These are phyloP conservation scores for Fomitopsis pulvina DNA, from an alignment of 768 basidiomycete genomes.

Conservation along the genomic window DNA sequence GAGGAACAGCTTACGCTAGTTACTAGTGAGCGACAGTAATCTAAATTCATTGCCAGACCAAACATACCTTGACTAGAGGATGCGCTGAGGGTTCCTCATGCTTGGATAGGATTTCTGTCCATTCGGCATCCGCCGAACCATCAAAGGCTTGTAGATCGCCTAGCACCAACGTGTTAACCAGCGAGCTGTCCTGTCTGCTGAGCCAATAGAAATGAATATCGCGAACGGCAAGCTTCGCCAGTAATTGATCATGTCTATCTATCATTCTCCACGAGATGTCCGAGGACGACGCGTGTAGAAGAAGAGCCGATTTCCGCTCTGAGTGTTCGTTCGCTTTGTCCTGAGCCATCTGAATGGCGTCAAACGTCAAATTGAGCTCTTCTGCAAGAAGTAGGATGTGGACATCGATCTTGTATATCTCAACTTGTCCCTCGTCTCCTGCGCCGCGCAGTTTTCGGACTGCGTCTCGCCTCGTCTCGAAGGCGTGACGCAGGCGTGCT, in stretches of 20 bases:
- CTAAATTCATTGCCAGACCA: not conserved
- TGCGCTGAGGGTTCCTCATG: conserved; percentile 64
- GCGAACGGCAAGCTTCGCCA: conserved; percentile 82
- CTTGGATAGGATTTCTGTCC: conserved; percentile 85
- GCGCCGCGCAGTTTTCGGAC: conserved; percentile 31
- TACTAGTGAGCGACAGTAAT: not conserved
- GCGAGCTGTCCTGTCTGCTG: conserved; percentile 82
- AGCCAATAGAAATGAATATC: conserved; percentile 78
- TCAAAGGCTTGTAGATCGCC: conserved; percentile 82
- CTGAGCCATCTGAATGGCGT: conserved; percentile 79
- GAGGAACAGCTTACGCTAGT: conserved; percentile 64
- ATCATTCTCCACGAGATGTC: conserved; percentile 94
- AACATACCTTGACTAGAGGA: conserved; percentile 60
- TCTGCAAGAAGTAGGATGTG: conserved; percentile 69
- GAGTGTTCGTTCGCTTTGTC: conserved; percentile 60
- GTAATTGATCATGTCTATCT: conserved; percentile 58
- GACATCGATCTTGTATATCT: conserved; percentile 61
- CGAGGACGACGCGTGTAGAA: conserved; percentile 73
- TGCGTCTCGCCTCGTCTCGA: conserved; percentile 43
- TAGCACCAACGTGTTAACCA: conserved; percentile 67
- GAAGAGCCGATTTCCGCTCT: conserved; percentile 74
- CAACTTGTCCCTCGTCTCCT: conserved; percentile 41
- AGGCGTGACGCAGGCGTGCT: conserved; percentile 55
- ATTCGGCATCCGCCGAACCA: conserved; percentile 72
- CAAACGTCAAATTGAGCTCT: conserved; percentile 79